Conservation (phyloP, 2,329 filamentous ascomycete genomes). For the Ampelomyces quisqualis region DNA sequence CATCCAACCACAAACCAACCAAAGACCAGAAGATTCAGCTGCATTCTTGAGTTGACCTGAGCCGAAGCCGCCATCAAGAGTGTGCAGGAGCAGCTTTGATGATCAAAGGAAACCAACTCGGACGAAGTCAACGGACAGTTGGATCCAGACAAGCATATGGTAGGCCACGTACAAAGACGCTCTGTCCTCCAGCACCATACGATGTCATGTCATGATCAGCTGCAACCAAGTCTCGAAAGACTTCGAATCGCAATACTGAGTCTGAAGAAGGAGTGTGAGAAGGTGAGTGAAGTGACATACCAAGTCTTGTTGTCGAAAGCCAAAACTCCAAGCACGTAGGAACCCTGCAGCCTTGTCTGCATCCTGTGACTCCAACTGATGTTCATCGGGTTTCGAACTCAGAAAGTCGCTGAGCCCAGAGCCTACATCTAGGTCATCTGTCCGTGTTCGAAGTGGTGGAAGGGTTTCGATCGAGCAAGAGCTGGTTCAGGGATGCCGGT, state of each 20-base stretch:
- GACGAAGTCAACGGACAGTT: not conserved
- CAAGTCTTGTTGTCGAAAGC: not conserved
- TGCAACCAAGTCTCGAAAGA: not conserved
- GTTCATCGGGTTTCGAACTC: slow-evolving; percentile 5
- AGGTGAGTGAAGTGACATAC: not conserved
- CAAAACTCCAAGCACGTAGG: slow-evolving; percentile 1
- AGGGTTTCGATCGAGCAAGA: slow-evolving; percentile 4
- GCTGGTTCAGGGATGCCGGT: slow-evolving; percentile 1
- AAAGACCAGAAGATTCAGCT: slow-evolving; percentile 1
- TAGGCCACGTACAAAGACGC: slow-evolving; percentile 5
- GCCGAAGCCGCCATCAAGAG: slow-evolving; percentile 7
- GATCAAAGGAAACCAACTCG: slow-evolving; percentile 1
- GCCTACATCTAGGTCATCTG: slow-evolving; percentile 5
- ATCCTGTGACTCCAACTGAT: slow-evolving; percentile 8
- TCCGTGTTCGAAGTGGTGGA: slow-evolving; percentile 1
- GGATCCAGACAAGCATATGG: slow-evolving; percentile 1
- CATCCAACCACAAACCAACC: not conserved
- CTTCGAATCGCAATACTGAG: not conserved
- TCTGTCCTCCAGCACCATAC: slow-evolving; percentile 3
- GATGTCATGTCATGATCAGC: slow-evolving; percentile 1
- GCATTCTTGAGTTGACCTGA: slow-evolving; percentile 8
- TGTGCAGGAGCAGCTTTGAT: slow-evolving; percentile 3
- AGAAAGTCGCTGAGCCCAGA: slow-evolving; percentile 2
- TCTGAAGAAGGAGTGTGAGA: not conserved
- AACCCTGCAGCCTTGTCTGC: slow-evolving; percentile 4